Evolutionary conservation across 2,329 filamentous ascomycete genomes (phyloP), one percentile per base, ranked within the genome.

Genomic region (Cladophialophora exuberans): DNA sequence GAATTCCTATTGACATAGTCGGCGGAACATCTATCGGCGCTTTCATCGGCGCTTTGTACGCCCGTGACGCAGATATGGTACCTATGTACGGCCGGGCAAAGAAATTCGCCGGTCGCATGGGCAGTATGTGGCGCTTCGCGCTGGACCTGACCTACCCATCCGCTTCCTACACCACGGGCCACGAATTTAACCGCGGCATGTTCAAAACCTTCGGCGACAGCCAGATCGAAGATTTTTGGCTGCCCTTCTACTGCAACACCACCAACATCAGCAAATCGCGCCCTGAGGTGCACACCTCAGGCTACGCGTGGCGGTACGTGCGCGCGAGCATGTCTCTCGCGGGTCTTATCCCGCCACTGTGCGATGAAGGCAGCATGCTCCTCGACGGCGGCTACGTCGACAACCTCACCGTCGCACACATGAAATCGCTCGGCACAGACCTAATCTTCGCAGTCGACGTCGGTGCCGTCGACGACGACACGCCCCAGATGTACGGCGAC

Each of bases 161-260:
- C 4, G 90, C 90, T 6, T 96, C 93, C 1, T 99, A 99, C 73
- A 99, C 95, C 1, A 99, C 94, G 0, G 94, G 94, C 1, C 94
- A 99, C 69, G 94, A 99, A 67, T 99, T 99, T 81, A 99, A 99
- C 66, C 89, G 94, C 5, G 94, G 94, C 35, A 97, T 99, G 62
- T 99, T 97, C 83, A 99, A 99, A 73, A 91, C 93, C 0, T 97
- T 99, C 70, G 94, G 92, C 11, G 90, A 97, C 66, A 89, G 90
- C 7, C 94, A 97, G 69, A 97, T 99, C 54, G 94, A 99, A 73
- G 94, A 99, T 71, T 99, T 97, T 67, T 99, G 94, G 94, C 82
- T 99, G 9, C 91, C 96, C 64, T 99, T 90, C 70, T 99, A 99
- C 75, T 99, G 95, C 81, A 99, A 99, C 73, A 97, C 94, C 0